These are phyloP conservation scores for Rostrohypoxylon terebratum DNA, from an alignment of 495 filamentous ascomycete genomes.

Conservation along the genomic window DNA sequence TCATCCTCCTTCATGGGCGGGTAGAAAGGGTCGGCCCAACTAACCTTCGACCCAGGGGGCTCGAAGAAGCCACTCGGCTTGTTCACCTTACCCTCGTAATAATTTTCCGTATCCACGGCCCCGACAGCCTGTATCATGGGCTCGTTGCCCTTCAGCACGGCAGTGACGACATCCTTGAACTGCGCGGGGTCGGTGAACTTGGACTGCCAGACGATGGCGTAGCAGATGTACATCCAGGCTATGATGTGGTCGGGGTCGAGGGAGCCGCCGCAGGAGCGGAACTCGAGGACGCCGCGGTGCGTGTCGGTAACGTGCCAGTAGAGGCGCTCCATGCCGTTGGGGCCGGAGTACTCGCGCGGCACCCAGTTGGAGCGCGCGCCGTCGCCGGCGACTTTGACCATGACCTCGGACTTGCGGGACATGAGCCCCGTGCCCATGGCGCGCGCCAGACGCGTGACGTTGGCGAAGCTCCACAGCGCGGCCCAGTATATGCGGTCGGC, in stretches of 20 bases:
- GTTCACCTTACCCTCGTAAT: neutral
- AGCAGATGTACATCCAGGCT: conserved; percentile 4
- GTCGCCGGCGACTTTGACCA: conserved; percentile 12
- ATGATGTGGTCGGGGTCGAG: conserved; percentile 11
- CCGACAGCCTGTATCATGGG: no score
- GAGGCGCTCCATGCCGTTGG: no score
- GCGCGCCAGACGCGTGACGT: neutral
- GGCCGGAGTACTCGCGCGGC: neutral
- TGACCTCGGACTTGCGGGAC: conserved; percentile 1
- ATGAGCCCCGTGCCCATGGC: neutral
- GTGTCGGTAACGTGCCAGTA: conserved; percentile 4
- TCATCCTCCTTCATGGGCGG: neutral
- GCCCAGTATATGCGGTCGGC: conserved; percentile 1
- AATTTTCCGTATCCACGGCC: no score
- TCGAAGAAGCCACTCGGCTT: neutral
- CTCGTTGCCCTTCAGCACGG: no score
- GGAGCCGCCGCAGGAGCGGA: conserved; percentile 11
- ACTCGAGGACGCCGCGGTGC: conserved; percentile 29
- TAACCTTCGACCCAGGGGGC: neutral
- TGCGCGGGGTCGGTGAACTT: neutral
- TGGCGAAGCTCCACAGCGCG: conserved; percentile 8
- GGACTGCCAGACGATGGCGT: neutral
- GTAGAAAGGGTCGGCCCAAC: conserved; percentile 31
- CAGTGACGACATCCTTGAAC: neutral
- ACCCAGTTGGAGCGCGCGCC: neutral